These are phyloP conservation scores for Xerocomus subilludens DNA, from an alignment of 1,284 basidiomycete species.

Conservation along the genomic window DNA sequence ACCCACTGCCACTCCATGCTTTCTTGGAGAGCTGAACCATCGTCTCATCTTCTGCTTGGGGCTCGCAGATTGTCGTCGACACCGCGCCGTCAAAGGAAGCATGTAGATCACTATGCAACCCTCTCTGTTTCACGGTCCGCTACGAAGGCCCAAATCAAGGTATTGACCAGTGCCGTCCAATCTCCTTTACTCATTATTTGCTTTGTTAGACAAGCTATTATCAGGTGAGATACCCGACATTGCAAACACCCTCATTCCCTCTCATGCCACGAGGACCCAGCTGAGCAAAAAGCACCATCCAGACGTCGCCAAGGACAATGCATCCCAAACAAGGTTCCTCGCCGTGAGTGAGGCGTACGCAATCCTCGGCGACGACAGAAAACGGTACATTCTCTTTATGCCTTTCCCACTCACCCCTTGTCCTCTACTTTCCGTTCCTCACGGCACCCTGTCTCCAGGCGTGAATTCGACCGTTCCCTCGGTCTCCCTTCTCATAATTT, in stretches of 20 bases:
- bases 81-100: slow-evolving; percentile 25
- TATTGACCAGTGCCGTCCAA: slow-evolving; percentile 26
- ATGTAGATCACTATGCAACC: slow-evolving; percentile 57
- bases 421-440: background rate
- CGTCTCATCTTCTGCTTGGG: background rate
- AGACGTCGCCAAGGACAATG: slow-evolving; percentile 58
- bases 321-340: slow-evolving; percentile 59
- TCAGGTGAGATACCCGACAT: slow-evolving; percentile 50
- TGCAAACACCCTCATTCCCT: background rate
- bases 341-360: slow-evolving; percentile 63
- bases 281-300: slow-evolving; percentile 65
- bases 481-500: slow-evolving; percentile 22
- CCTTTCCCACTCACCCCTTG: background rate
- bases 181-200: slow-evolving; percentile 16
- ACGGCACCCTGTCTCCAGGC: slow-evolving; percentile 33
- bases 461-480: slow-evolving; percentile 49
- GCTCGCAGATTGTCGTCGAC: slow-evolving; percentile 42
- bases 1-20: slow-evolving; percentile 5
- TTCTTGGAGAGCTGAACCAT: background rate
- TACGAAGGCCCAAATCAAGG: slow-evolving; percentile 63
- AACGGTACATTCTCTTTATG: slow-evolving; percentile 52
- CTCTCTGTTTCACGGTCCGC: slow-evolving; percentile 59
- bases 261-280: slow-evolving; percentile 43
- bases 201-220: slow-evolving; percentile 59
- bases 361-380: slow-evolving; percentile 60